Evolutionary conservation across 2,329 filamentous ascomycete genomes (phyloP), one percentile per base, ranked within the genome.

Genomic region (Penicillium sp.): DNA sequence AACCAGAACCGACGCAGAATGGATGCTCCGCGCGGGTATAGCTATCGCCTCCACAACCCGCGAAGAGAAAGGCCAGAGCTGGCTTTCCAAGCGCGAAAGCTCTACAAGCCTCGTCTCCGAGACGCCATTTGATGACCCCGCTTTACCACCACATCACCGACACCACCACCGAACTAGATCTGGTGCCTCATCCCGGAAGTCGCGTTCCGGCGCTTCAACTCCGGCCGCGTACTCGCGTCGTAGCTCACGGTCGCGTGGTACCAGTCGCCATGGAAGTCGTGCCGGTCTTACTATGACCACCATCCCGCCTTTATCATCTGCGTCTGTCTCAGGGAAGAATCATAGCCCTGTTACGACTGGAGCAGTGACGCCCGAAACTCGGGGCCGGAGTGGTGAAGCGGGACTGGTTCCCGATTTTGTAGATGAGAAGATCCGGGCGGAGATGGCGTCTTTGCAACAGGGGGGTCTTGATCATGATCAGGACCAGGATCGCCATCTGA

Each of bases 1-100:
- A 45, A 33, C 54, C 24, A 64, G 61, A 42, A 56, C 65, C 9
- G 77, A 82, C 51, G 78, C 84, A 49, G 82, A 84, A 67, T 87
- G 85, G 85, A 75, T 87, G 53, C 79, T 85, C 45, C 82, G 84
- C 52, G 81, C 84, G 0, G 83, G 83, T 3, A 76, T 84, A 8
- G 79, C 81, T 0, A 80, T 87, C 5, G 81, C 84, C 2, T 80
- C 82, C 4, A 79, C 84, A 21, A 80, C 83, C 5, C 76, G 84
- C 37, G 84, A 87, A 63, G 80, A 80, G 56, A 87, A 87, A 63
- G 85, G 85, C n/a, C 84, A 87, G 65, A 81, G 80, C 54, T 87
- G 84, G 84, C 76, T 87, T 3, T 75, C 78, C 3, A 80, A 84
- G 51, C 76, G 83, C 26, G 81, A 83, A 59, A 84, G 80, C 58